phyloP scores from a whole-genome alignment of 169 alveolate genomes.

The Eimeria necatrix region DNA sequence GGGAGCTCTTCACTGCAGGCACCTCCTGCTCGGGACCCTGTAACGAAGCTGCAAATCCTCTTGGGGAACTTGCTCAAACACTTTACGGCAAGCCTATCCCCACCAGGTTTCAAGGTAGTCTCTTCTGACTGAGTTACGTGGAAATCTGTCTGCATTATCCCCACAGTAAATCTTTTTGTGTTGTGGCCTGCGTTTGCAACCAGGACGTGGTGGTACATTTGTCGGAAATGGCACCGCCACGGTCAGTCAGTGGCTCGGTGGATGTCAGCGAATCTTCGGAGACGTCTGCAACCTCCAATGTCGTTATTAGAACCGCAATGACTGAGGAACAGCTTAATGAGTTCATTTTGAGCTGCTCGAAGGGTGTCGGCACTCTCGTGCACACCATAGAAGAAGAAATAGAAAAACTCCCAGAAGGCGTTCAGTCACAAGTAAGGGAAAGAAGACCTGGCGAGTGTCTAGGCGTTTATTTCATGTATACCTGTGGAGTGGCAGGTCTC shows the following conservation, averaged over 20 bases:
- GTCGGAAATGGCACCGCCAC: constrained; percentile 69
- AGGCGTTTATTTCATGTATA: too few relatives aligned
- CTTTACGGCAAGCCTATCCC: constrained; percentile 61
- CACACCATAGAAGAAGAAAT: constrained; percentile 69
- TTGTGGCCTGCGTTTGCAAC: not conserved
- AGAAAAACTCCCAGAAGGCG: constrained; percentile 65
- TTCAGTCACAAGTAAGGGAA: constrained; percentile 41
- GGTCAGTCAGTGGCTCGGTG: constrained; percentile 60
- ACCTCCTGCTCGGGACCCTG: constrained; percentile 76
- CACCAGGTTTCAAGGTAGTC: not conserved
- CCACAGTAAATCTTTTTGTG: not conserved
- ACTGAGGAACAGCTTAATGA: constrained; percentile 59
- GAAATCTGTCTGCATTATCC: not conserved
- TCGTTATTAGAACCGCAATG: constrained; percentile 28
- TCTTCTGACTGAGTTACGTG: not conserved
- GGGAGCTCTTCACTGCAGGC: constrained; percentile 64
- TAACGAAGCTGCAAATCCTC: constrained; percentile 60
- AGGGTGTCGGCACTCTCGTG: constrained; percentile 67
- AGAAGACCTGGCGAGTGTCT: too few relatives aligned
- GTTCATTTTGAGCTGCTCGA: constrained; percentile 55
- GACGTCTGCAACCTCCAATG: not conserved
- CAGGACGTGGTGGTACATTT: constrained; percentile 74
- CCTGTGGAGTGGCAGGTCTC: too few relatives aligned
- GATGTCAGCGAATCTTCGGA: constrained; percentile 5
- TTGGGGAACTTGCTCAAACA: constrained; percentile 69